Evolutionary conservation across 257 asterid species (phyloP).

Genomic region (Solanum tacnaense): DNA sequence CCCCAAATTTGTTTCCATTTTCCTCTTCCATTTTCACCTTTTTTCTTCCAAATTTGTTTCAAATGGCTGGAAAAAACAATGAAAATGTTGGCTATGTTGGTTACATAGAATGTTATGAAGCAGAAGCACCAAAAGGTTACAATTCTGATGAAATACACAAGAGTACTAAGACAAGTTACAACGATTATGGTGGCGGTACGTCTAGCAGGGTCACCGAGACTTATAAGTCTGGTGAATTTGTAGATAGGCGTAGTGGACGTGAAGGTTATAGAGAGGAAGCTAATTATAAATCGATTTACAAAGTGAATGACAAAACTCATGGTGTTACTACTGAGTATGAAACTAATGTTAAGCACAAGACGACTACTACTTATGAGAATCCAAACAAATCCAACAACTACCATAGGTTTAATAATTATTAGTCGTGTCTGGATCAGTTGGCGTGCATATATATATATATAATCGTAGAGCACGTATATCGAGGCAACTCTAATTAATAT

Average conservation of each 20-base stretch:
- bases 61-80: background rate
- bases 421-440: background rate
- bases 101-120: background rate
- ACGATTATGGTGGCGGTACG: background rate
- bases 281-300: background rate
- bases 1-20: background rate
- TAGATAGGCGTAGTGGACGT: constrained; percentile 4
- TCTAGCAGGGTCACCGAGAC: background rate
- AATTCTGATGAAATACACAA: background rate
- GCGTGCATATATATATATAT: too few relatives aligned
- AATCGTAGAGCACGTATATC: background rate
- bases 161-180: background rate
- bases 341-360: constrained; percentile 13
- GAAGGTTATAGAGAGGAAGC: constrained; percentile 5
- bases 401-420: background rate
- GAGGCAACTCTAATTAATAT: background rate
- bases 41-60: background rate
- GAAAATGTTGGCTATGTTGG: background rate
- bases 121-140: background rate
- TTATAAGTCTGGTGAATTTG: background rate
- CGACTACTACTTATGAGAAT: constrained; percentile 1
- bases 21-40: background rate
- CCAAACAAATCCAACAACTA: background rate
- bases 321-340: constrained; percentile 12
- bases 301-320: background rate